These are phyloP conservation scores for Phaseolus coccineus DNA, from an alignment of 331 rosid species.

Conservation along the genomic window DNA sequence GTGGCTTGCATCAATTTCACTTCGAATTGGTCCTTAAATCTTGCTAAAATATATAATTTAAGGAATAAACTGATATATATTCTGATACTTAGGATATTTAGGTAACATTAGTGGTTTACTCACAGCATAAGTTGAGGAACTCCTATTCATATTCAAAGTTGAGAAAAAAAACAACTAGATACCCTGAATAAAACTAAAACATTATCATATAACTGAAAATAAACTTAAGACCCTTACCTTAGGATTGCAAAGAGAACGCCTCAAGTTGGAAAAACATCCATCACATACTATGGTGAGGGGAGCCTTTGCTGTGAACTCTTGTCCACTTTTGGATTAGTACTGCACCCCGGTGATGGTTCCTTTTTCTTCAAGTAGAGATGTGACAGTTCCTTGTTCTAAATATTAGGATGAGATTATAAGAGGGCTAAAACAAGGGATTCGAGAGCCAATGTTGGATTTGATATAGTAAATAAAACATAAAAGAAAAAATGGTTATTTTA, in stretches of 20 bases:
- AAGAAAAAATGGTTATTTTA: background rate
- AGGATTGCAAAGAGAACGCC: constrained; percentile 73
- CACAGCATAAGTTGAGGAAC: background rate
- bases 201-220: constrained; percentile 2
- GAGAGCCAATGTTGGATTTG: background rate
- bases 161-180: background rate
- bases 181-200: background rate
- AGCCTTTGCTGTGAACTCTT: constrained; percentile 67
- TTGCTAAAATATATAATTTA: background rate
- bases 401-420: constrained; percentile 14
- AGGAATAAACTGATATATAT: background rate
- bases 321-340: constrained; percentile 70
- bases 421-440: background rate
- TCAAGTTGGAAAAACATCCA: constrained; percentile 83
- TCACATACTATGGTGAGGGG: constrained; percentile 85
- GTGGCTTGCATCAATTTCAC: too few relatives aligned
- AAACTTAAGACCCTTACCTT: constrained; percentile 49
- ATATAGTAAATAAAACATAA: background rate
- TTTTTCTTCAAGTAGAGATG: constrained; percentile 71
- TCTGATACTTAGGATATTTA: too few relatives aligned
- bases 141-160: background rate
- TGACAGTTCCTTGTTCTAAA: constrained; percentile 83
- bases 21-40: background rate
- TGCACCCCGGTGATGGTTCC: constrained; percentile 78
- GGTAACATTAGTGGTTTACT: background rate